Evolutionary conservation across 2,329 filamentous ascomycete genomes (phyloP).

Genomic region (Fusarium continuum): DNA sequence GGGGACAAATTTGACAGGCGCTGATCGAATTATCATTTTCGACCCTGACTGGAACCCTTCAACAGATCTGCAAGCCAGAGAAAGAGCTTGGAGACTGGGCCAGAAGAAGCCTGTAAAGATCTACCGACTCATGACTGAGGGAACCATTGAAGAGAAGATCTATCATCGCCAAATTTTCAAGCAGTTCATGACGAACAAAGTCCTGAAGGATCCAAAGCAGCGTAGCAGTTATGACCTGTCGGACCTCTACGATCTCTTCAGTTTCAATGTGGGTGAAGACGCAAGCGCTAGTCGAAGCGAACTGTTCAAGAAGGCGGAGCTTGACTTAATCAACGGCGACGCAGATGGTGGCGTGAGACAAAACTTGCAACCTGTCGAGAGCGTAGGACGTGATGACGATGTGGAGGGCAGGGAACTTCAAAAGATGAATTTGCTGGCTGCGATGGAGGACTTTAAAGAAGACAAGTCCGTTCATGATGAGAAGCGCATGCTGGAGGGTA

Average conservation of each 20-base stretch:
- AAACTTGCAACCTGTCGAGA: conserved; percentile 16
- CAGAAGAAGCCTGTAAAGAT: conserved; percentile 96
- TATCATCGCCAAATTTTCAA: conserved; percentile 99
- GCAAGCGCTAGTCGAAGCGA: conserved; percentile 79
- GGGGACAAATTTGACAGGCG: conserved; percentile 93
- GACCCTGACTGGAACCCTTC: conserved; percentile 99
- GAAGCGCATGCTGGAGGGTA: conserved; percentile 84
- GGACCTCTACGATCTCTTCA: conserved; percentile 93
- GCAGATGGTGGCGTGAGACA: background rate
- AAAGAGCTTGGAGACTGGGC: conserved; percentile 93
- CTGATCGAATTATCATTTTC: conserved; percentile 96
- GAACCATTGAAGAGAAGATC: conserved; percentile 99
- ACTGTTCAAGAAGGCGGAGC: conserved; percentile 88
- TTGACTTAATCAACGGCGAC: conserved; percentile 50
- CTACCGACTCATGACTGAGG: conserved; percentile 96
- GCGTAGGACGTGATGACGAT: conserved; percentile 13
- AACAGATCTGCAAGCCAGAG: conserved; percentile 92
- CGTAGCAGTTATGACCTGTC: conserved; percentile 88
- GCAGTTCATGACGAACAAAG: conserved; percentile 96
- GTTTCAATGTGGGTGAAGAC: conserved; percentile 63
- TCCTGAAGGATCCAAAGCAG: conserved; percentile 92
- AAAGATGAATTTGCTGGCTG: conserved; percentile 68
- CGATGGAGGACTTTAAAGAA: conserved; percentile 70
- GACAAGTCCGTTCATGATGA: conserved; percentile 66
- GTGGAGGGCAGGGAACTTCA: conserved; percentile 54